Evolutionary conservation across 495 filamentous ascomycete species (phyloP), one percentile per base, ranked within the genome.

Genomic region (Wilcoxina mikolae): DNA sequence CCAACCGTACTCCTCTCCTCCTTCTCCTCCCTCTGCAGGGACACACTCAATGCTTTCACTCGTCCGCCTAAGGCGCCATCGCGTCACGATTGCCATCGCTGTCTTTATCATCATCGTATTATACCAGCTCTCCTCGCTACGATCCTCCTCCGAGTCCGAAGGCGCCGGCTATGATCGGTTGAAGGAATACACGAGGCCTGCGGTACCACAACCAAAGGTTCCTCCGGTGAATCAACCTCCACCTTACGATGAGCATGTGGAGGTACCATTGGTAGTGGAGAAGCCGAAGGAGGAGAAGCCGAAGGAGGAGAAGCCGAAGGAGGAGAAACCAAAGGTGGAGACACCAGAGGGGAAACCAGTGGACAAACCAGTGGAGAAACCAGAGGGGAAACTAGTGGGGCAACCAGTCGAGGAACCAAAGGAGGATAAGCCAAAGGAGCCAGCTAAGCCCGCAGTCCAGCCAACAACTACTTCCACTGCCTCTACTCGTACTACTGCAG

Each of bases 101-200:
- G 24, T 52, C 28, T 52, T 52, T 23, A 22, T 52, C 20, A 22
- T 52, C 22, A 9, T 52, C 20, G 49, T 22, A 11, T 23, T 52
- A 10, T 52, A 38, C 27, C 49, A 52, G 39, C 24, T 52, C 28
- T 17, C 49, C 9, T 38, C 49, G 10, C 49, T 52, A 20, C 20
- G 26, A n/a, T 17, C 28, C 9, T 18, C 28, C 9, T 24, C 45
- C 7, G 17, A 10, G 10, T 38, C 33, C 15, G 20, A 11, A 15
- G 9, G 22, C 27, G 5, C 9, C 24, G 25, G 15, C 15, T 23
- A 15, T 11, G 23, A 27, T 15, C 24, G 12, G 22, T n/a, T 29
- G 27, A 27, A 15, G 25, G 23, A 27, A 15, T 23, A 27, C 23
- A 27, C 46, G 35, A 39, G 35, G 35, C 35, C 35, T 28, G 24